Base-by-base conservation (phyloP, 208 protist species). In the Crithidia expoeki region DNA sequence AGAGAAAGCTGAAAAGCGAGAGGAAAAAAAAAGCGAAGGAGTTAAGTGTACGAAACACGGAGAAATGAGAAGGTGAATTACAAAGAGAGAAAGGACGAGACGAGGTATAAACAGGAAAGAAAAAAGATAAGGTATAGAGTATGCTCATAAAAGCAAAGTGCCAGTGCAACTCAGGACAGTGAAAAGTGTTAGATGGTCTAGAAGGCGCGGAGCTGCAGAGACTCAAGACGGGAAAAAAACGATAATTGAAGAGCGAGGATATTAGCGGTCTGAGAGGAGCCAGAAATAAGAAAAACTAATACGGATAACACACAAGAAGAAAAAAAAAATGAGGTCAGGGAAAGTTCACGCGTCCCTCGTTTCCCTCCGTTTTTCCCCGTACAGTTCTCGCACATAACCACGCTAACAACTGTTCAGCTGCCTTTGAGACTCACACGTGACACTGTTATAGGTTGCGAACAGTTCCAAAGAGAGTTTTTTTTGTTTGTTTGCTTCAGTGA, bases 11-110 rank as follows among this genome's bases (percentile, higher is more conserved):
- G n/a, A 57, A 68, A 59, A 32, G 19, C 11, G 23, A 50, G 11
- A 4, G 28, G 7, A 53, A 52, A 53, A 34, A 67, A 47, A 60
- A 55, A 60, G 16, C 27, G n/a, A 47, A 70, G 2, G 28, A 57
- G 34, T 14, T 44, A 21, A 52, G 52, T 17, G 34, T 11, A 70
- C 11, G 16, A 70, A 49, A 47, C 16, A 47, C 42, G 21, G 42
- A 46, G 17, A 72, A 72, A 58, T 33, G 53, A 62, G 19, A 55
- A 33, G 44, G 25, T 33, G 2, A 5, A 19, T 4, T 36, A 56
- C 2, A 32, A 56, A 36, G 30, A 12, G 42, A 16, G 21, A 38
- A 71, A 57, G 46, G n/a, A n/a, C n/a, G n/a, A n/a, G n/a, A n/a
- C n/a, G n/a, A n/a, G n/a, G n/a, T n/a, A n/a, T n/a, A 32, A 4